Percentiles rank a stretch among this genome's conserved stretches.
Evolutionary conservation across 163 green algal genomes (phyloP).

Genomic region (Volvox carteri): DNA sequence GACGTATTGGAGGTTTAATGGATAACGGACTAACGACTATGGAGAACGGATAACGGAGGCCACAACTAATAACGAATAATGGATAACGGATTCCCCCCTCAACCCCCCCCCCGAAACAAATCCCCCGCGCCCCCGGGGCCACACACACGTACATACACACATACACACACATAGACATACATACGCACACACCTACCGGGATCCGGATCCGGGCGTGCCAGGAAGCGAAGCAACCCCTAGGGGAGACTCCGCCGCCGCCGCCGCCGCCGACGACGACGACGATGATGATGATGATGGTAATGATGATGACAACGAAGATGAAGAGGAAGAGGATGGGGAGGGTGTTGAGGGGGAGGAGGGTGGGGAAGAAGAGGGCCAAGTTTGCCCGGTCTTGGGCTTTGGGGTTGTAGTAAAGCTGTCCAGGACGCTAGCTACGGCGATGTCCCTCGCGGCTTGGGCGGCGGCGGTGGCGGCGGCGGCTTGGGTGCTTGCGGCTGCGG

Average conservation of each 20-base stretch:
- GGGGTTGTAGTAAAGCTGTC: neutral
- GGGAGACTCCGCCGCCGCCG: no score
- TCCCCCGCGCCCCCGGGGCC: no score
- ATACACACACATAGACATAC: no score
- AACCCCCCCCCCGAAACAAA: no score
- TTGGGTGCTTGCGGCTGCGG: no score
- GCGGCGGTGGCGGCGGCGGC: neutral
- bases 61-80: neutral
- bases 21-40: neutral
- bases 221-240: neutral
- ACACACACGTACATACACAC: no score
- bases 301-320: neutral
- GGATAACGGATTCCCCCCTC: no score
- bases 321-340: neutral
- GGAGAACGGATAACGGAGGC: neutral
- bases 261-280: no score
- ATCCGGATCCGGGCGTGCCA: neutral
- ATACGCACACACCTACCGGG: no score
- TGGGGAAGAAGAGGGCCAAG: neutral
- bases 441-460: neutral
- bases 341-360: neutral
- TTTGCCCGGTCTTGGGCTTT: neutral
- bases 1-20: neutral
- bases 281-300: neutral
- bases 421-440: neutral